These are phyloP conservation scores for Podospora pseudocomata DNA, from an alignment of 495 filamentous ascomycete species.

Conservation along the genomic window DNA sequence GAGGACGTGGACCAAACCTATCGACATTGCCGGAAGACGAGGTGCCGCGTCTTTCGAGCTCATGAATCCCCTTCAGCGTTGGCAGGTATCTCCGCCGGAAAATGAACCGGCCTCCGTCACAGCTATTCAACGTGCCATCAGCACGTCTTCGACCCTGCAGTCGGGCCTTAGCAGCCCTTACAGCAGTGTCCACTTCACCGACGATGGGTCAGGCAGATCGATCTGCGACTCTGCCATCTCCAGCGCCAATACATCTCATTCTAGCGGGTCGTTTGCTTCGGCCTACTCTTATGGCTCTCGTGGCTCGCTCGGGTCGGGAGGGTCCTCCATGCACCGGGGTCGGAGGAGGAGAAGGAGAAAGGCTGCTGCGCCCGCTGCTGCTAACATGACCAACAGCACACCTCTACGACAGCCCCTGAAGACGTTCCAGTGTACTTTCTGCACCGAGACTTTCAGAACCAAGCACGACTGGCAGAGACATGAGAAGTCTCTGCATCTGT, in stretches of 20 bases:
- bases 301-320: slow-evolving; percentile 64
- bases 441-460: slow-evolving; percentile 72
- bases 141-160: slow-evolving; percentile 52
- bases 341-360: slow-evolving; percentile 66
- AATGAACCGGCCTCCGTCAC: slow-evolving; percentile 78
- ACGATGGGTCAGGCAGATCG: slow-evolving; percentile 68
- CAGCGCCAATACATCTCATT: slow-evolving; percentile 67
- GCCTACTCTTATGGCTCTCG: slow-evolving; percentile 66
- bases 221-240: slow-evolving; percentile 67
- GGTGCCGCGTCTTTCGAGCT: slow-evolving; percentile 50
- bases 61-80: slow-evolving; percentile 81
- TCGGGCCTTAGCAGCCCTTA: slow-evolving; percentile 54
- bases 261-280: slow-evolving; percentile 68
- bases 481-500: slow-evolving; percentile 75
- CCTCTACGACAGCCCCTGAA: slow-evolving; percentile 39
- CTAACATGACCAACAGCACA: background rate
- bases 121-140: slow-evolving; percentile 74
- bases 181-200: slow-evolving; percentile 49
- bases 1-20: slow-evolving; percentile 50
- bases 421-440: slow-evolving; percentile 83
- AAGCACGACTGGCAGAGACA: slow-evolving; percentile 85
- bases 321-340: slow-evolving; percentile 53
- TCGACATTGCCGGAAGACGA: slow-evolving; percentile 61
- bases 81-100: slow-evolving; percentile 81
- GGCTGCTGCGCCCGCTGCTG: slow-evolving; percentile 30